A percentile compares a stretch with the other conserved stretches of the same genome.
These are phyloP conservation scores for Diutina rugosa DNA, from an alignment of 1,139 yeast genomes.

Conservation along the genomic window DNA sequence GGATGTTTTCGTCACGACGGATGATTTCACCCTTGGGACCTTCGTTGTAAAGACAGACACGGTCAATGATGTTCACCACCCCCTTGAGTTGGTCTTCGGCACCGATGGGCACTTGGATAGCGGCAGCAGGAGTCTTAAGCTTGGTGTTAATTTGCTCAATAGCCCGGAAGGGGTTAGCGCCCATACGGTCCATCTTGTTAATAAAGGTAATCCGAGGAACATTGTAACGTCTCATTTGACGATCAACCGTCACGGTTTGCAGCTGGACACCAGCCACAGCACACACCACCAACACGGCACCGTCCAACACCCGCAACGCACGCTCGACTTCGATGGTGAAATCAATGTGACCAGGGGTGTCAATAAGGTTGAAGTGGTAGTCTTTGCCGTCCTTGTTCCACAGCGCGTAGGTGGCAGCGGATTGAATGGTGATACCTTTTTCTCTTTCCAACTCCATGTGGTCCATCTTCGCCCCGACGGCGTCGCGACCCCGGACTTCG, in stretches of 20 bases:
- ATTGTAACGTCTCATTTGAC: slow-evolving; percentile 97
- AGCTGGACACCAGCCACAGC: slow-evolving; percentile 98
- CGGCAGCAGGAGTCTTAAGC: slow-evolving; percentile 91
- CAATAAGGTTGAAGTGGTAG: slow-evolving; percentile 56
- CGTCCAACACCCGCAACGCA: slow-evolving; percentile 91
- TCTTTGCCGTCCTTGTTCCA: slow-evolving; percentile 67
- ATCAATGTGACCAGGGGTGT: slow-evolving; percentile 59
- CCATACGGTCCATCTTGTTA: slow-evolving; percentile 98
- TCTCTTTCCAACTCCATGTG: slow-evolving; percentile 13
- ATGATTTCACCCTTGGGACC: slow-evolving; percentile 86
- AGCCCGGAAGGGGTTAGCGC: slow-evolving; percentile 92
- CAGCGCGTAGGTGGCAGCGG: slow-evolving; percentile 96
- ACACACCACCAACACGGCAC: slow-evolving; percentile 96
- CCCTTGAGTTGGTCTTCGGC: slow-evolving; percentile 77
- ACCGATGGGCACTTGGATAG: slow-evolving; percentile 95
- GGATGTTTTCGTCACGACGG: slow-evolving; percentile 46
- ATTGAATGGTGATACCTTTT: slow-evolving; percentile 49
- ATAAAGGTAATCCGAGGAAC: slow-evolving; percentile 94
- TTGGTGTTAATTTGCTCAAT: slow-evolving; percentile 82
- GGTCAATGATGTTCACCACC: slow-evolving; percentile 80
- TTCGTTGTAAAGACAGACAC: slow-evolving; percentile 79
- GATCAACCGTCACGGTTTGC: slow-evolving; percentile 95
- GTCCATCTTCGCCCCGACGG: slow-evolving; percentile 86
- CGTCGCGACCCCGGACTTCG: slow-evolving; percentile 95
- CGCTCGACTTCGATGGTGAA: slow-evolving; percentile 98